phyloP scores from a whole-genome alignment of 352 stramenopile species.

The Pythium phragmiticola region DNA sequence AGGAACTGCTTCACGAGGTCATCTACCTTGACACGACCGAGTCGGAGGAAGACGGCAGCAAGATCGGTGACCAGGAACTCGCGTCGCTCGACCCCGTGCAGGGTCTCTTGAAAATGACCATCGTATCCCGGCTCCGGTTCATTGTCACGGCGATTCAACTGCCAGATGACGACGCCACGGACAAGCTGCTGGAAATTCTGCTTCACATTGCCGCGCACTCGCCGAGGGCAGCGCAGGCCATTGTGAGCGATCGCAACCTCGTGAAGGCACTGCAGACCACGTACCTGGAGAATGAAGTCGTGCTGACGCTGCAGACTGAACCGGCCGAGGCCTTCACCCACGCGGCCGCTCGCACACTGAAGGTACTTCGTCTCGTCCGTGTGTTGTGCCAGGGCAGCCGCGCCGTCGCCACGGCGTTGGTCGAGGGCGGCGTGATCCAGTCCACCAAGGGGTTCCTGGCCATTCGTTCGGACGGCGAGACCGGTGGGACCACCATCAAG shows the following conservation, averaged over 20 bases:
- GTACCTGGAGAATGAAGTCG: slow-evolving; percentile 28
- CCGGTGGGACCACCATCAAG: background rate
- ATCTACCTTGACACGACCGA: slow-evolving; percentile 29
- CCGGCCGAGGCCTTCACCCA: slow-evolving; percentile 10
- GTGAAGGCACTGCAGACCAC: slow-evolving; percentile 25
- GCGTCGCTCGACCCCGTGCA: slow-evolving; percentile 32
- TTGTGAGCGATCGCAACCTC: slow-evolving; percentile 16
- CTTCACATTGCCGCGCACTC: slow-evolving; percentile 32
- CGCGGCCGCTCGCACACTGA: slow-evolving; percentile 9
- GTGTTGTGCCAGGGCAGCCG: slow-evolving; percentile 29
- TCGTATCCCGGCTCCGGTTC: slow-evolving; percentile 30
- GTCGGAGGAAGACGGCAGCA: slow-evolving; percentile 24
- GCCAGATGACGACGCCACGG: slow-evolving; percentile 19
- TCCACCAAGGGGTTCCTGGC: slow-evolving; percentile 30
- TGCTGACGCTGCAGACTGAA: slow-evolving; percentile 28
- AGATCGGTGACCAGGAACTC: slow-evolving; percentile 32
- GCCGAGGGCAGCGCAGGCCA: slow-evolving; percentile 16
- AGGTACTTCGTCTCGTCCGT: slow-evolving; percentile 23
- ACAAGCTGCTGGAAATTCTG: slow-evolving; percentile 35
- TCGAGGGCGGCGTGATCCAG: slow-evolving; percentile 28
- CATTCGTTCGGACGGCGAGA: slow-evolving; percentile 3
- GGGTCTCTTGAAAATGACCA: slow-evolving; percentile 33
- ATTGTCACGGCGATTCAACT: slow-evolving; percentile 28
- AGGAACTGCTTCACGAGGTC: slow-evolving; percentile 27
- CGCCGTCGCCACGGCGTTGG: slow-evolving; percentile 17